phyloP scores from a whole-genome alignment of 345 rosid genomes.

The Eucalyptus decipiens region DNA sequence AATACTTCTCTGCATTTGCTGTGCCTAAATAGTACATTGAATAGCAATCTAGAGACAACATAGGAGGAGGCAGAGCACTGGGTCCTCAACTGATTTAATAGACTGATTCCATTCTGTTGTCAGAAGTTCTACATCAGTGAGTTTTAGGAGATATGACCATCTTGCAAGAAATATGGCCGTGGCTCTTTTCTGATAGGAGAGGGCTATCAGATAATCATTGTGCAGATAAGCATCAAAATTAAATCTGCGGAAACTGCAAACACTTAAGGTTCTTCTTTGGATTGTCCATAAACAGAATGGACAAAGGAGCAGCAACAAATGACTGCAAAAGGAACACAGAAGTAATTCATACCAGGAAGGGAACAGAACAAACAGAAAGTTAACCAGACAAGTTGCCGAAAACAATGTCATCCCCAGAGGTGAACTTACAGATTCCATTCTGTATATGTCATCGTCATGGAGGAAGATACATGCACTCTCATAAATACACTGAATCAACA shows the following conservation, averaged over 20 bases:
- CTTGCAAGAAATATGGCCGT: slow-evolving; percentile 43
- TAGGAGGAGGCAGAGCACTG: not conserved
- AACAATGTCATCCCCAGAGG: not conserved
- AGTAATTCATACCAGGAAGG: not conserved
- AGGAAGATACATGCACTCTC: slow-evolving; percentile 77
- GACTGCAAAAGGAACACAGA: slow-evolving; percentile 25
- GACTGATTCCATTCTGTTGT: not conserved
- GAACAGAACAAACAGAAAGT: not conserved
- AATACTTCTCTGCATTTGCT: not conserved
- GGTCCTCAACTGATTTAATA: not conserved
- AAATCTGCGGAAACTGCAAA: slow-evolving; percentile 71
- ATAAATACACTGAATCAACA: slow-evolving; percentile 48
- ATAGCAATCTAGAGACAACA: not conserved
- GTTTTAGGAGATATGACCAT: not conserved
- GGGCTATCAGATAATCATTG: slow-evolving; percentile 43
- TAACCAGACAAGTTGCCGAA: not conserved
- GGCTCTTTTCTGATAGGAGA: slow-evolving; percentile 58
- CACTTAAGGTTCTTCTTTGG: slow-evolving; percentile 59
- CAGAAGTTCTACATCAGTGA: not conserved
- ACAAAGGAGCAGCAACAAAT: slow-evolving; percentile 35
- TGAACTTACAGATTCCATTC: slow-evolving; percentile 67
- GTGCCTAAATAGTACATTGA: not conserved
- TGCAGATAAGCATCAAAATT: slow-evolving; percentile 61
- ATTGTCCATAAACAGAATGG: slow-evolving; percentile 74
- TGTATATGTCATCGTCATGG: slow-evolving; percentile 75